Conservation (phyloP, 345 rosid species). For the Hypericum androsaemum region DNA sequence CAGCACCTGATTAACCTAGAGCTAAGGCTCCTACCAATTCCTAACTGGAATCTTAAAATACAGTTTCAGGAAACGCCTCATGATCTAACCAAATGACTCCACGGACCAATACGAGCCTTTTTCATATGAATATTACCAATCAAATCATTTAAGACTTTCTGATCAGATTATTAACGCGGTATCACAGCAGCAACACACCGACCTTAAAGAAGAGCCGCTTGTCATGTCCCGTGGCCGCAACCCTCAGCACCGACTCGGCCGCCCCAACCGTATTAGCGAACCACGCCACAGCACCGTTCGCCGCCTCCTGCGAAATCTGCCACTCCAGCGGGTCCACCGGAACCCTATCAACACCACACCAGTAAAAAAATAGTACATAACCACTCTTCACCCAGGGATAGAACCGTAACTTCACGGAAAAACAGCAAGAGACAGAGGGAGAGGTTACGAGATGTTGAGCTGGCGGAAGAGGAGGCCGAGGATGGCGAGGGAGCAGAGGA, state of each 20-base stretch:
- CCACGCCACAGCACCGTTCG: conserved; percentile 60
- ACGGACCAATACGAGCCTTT: no score
- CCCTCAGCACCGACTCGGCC: conserved; percentile 87
- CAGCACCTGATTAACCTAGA: no score
- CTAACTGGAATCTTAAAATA: no score
- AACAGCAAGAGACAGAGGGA: not conserved
- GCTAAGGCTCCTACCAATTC: no score
- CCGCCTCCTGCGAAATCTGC: conserved; percentile 96
- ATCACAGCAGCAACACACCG: no score
- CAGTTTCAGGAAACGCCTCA: no score
- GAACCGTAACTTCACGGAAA: not conserved
- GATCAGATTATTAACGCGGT: no score
- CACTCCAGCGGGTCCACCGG: conserved; percentile 97
- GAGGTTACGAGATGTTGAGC: conserved; percentile 71
- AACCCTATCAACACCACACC: conserved; percentile 33
- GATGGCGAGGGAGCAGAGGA: conserved; percentile 96
- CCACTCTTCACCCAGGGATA: not conserved
- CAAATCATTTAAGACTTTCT: no score
- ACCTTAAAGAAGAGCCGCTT: conserved; percentile 81
- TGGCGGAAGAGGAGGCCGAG: conserved; percentile 98
- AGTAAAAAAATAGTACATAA: not conserved
- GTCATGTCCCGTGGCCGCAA: conserved; percentile 97
- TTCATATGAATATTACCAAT: no score
- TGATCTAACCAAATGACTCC: no score
- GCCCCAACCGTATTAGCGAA: conserved; percentile 92